Percentiles rank a stretch among this genome's conserved stretches.
These are phyloP conservation scores for Yarrowia sp. DNA, from an alignment of 805 yeast species.

Conservation along the genomic window DNA sequence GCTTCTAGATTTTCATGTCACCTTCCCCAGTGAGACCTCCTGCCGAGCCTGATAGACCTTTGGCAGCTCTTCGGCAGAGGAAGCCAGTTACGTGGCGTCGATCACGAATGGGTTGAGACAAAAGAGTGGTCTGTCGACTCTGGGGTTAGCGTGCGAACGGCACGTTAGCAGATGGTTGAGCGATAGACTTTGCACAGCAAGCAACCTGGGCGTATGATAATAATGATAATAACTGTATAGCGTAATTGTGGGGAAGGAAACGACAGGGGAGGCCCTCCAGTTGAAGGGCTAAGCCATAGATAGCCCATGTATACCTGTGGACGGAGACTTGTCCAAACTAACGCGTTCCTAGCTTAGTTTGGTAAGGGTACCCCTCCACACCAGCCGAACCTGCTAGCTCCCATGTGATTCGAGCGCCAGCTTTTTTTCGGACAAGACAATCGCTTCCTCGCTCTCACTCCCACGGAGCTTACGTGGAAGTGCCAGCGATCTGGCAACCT, in stretches of 20 bases:
- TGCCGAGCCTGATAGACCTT: background rate
- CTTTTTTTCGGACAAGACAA: background rate
- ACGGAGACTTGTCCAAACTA: too few relatives aligned
- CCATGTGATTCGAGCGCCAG: slow-evolving; percentile 7
- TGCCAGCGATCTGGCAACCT: slow-evolving; percentile 1
- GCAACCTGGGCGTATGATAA: background rate
- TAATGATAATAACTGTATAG: background rate
- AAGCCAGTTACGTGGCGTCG: background rate
- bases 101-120: background rate
- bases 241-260: background rate
- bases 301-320: background rate
- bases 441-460: background rate
- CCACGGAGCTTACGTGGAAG: slow-evolving; percentile 6
- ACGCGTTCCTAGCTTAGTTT: background rate
- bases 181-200: slow-evolving; percentile 9
- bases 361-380: background rate
- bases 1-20: slow-evolving; percentile 17
- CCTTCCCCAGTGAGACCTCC: background rate
- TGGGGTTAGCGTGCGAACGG: background rate
- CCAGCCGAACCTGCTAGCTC: background rate
- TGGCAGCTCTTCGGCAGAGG: background rate
- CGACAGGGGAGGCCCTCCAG: background rate
- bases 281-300: background rate
- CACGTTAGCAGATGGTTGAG: too few relatives aligned
- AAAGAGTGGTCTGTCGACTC: too few relatives aligned